phyloP scores from a whole-genome alignment of 257 asterid genomes.

The Petunia secreta region DNA sequence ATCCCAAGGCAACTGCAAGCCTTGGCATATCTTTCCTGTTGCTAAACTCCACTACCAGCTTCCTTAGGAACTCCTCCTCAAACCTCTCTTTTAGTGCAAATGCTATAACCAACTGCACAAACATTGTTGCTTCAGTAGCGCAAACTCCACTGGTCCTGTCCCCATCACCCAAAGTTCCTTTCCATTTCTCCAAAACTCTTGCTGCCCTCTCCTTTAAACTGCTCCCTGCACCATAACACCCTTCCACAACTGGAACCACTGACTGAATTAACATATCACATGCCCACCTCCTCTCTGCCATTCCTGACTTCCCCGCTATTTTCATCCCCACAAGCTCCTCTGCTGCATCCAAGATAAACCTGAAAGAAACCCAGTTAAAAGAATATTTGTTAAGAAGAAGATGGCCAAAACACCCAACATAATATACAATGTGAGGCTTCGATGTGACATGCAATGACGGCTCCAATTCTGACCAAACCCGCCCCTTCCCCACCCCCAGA shows the following conservation, averaged over 20 bases:
- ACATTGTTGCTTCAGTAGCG: conserved; percentile 36
- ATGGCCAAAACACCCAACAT: conserved; percentile 6
- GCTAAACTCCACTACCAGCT: conserved; percentile 33
- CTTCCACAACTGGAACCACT: conserved; percentile 27
- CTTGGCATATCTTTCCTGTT: conserved; percentile 38
- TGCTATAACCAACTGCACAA: conserved; percentile 36
- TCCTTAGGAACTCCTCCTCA: conserved; percentile 36
- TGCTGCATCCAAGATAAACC: conserved; percentile 37
- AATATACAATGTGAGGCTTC: not conserved
- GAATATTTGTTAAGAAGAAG: not conserved
- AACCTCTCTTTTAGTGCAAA: conserved; percentile 34
- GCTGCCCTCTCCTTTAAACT: conserved; percentile 36
- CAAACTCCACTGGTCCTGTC: conserved; percentile 33
- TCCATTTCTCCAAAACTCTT: conserved; percentile 36
- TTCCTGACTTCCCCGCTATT: conserved; percentile 22
- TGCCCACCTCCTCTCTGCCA: conserved; percentile 39
- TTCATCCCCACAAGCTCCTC: conserved; percentile 41
- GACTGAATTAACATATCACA: conserved; percentile 33
- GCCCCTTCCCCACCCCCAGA: not conserved
- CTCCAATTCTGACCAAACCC: conserved; percentile 5
- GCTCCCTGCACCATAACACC: conserved; percentile 32
- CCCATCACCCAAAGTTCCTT: conserved; percentile 30
- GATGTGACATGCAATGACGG: conserved; percentile 1
- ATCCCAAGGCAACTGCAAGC: conserved; percentile 36
- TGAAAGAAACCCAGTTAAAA: conserved; percentile 26